Evolutionary conservation across 805 yeast species (phyloP), one percentile per base, ranked within the genome.

Genomic region (Hanseniaspora occidentalis): DNA sequence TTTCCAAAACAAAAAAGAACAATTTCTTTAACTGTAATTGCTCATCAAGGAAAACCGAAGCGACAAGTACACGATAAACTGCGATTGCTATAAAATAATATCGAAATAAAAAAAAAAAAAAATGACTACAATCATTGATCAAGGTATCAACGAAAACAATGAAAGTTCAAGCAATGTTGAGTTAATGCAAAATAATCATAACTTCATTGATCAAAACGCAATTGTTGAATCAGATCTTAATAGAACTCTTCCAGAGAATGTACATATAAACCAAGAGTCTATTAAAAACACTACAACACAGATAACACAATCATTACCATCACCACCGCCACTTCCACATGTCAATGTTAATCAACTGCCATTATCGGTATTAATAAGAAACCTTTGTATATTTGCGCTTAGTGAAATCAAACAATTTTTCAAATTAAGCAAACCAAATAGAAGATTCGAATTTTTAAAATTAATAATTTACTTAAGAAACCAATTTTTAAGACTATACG

Each of bases 401-500:
- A 57, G 57, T 33, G 65, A 56, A 38, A 42, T 57, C 6, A 52
- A 57, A 20, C 64, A 60, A 40, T 58, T 47, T 37, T 45, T 58
- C 54, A 60, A 60, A 45, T 52, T 58, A 5, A 54, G 53, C 27
- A 43, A 40, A 10, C 45, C 50, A 6, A 51, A 54, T 20, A 76
- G 83, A 47, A 89, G 89, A 62, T 72, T 75, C 45, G 68, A 69
- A 39, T 72, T 92, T 40, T 61, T 92, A 31, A 75, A 79, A 25
- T 60, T 81, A 42, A 66, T 92, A 18, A 80, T 89, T 2, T 65
- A 68, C 26, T 61, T 88, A 23, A 71, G 97, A 43, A 86, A 84
- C 52, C 92, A 88, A 51, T 85, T 80, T 53, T 73, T 88, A 44
- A 77, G 89, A 56, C 57, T 88, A 2, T 86, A 84, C 50, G 95